Evolutionary conservation across 2,329 filamentous ascomycete species (phyloP).

Genomic region (Pestalotiopsis sp.): DNA sequence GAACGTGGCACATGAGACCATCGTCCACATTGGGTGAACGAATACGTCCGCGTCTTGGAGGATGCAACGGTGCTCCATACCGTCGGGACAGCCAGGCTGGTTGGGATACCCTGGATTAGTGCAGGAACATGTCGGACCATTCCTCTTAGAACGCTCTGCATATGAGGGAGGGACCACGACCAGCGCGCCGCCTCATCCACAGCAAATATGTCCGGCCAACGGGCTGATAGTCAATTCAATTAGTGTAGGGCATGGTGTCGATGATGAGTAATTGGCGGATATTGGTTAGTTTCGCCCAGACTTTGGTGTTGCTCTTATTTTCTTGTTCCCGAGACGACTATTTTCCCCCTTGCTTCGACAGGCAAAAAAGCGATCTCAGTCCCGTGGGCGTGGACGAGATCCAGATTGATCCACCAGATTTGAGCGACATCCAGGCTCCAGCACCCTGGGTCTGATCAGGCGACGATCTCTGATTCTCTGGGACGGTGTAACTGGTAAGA

Average conservation of each 20-base stretch:
- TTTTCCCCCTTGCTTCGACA: too few relatives aligned
- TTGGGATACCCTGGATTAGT: not conserved
- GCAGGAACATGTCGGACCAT: not conserved
- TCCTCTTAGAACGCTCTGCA: not conserved
- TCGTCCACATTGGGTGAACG: not conserved
- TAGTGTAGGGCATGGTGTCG: not conserved
- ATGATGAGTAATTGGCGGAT: not conserved
- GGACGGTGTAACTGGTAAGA: not conserved
- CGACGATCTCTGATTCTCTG: not conserved
- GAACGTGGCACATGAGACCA: not conserved
- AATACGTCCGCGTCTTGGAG: not conserved
- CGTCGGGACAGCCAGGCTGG: not conserved
- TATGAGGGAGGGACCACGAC: not conserved
- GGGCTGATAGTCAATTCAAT: not conserved
- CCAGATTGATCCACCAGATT: not conserved
- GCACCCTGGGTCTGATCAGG: not conserved
- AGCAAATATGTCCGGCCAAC: not conserved
- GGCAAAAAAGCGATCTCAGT: not conserved
- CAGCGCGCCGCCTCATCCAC: not conserved
- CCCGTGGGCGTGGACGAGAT: not conserved
- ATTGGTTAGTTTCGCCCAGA: not conserved
- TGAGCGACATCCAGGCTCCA: not conserved
- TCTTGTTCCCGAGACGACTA: too few relatives aligned
- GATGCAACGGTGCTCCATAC: constrained; percentile 6
- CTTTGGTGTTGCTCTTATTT: too few relatives aligned